Percentiles rank a stretch among this genome's conserved stretches.
phyloP scores from a whole-genome alignment of 352 stramenopile genomes.

The Phytophthora europaea region DNA sequence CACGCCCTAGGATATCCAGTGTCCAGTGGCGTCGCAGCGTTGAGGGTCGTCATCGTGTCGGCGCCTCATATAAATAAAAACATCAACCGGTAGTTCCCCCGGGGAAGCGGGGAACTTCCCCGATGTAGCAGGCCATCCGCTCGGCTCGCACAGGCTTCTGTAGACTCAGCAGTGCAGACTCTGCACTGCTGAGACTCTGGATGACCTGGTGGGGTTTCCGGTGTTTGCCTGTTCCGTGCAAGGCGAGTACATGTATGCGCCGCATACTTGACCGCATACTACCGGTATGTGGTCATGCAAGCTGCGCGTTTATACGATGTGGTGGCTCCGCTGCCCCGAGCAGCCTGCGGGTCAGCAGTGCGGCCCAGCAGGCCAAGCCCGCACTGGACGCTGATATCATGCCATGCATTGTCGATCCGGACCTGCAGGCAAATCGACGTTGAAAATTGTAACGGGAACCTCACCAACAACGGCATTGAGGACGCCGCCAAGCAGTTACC shows the following conservation, averaged over 20 bases:
- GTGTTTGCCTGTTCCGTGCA: slow-evolving; percentile 18
- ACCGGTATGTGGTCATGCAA: neutral
- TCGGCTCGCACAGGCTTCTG: too few relatives aligned
- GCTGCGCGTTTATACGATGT: neutral
- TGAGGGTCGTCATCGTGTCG: neutral
- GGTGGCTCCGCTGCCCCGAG: neutral
- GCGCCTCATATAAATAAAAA: too few relatives aligned
- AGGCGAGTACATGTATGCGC: neutral
- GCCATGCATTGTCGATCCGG: slow-evolving; percentile 26
- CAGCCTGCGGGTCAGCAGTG: neutral
- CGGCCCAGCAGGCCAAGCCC: neutral
- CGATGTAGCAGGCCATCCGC: too few relatives aligned
- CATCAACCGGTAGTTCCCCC: too few relatives aligned
- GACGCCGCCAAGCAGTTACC: neutral
- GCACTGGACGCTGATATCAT: neutral
- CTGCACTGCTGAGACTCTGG: too few relatives aligned
- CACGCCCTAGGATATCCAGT: neutral
- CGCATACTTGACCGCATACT: too few relatives aligned
- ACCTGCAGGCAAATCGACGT: slow-evolving; percentile 19
- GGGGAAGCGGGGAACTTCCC: too few relatives aligned
- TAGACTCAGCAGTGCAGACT: too few relatives aligned
- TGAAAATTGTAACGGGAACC: slow-evolving; percentile 36
- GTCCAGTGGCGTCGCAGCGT: neutral
- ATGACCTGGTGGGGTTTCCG: slow-evolving; percentile 5
- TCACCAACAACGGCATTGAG: neutral